Conservation (phyloP, 2,329 filamentous ascomycete genomes). For the Dryadomyces quercivorus region DNA sequence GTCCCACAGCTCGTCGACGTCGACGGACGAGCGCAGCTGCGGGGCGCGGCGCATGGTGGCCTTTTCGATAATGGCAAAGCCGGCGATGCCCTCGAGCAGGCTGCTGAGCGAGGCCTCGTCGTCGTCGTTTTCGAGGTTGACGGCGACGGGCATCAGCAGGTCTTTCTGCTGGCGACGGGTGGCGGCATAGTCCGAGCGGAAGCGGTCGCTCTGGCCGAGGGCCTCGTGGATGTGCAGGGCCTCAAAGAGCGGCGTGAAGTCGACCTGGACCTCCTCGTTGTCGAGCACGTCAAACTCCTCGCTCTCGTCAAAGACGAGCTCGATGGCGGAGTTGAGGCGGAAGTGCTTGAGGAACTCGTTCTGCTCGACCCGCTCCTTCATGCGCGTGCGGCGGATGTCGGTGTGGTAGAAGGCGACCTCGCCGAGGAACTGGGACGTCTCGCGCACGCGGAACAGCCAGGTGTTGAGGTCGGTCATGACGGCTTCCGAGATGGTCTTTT, state of each 20-base stretch:
- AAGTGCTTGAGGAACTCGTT: conserved; percentile 68
- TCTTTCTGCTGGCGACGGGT: conserved; percentile 89
- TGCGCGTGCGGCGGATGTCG: conserved; percentile 68
- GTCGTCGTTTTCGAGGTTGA: conserved; percentile 72
- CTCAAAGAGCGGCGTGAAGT: conserved; percentile 90
- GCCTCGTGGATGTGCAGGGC: conserved; percentile 94
- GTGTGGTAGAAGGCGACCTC: conserved; percentile 97
- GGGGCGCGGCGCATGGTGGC: conserved; percentile 81
- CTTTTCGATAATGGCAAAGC: conserved; percentile 92
- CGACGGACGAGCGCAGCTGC: conserved; percentile 67
- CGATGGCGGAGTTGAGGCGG: conserved; percentile 89
- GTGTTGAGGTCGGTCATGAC: conserved; percentile 97
- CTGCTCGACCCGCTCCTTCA: conserved; percentile 69
- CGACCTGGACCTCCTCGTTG: conserved; percentile 88
- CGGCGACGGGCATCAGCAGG: conserved; percentile 62
- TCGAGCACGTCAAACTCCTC: conserved; percentile 93
- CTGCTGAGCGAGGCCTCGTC: conserved; percentile 81
- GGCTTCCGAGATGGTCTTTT: conserved; percentile 86
- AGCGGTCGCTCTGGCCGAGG: conserved; percentile 81
- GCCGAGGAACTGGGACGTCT: conserved; percentile 90
- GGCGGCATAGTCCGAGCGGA: conserved; percentile 80
- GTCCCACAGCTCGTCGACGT: conserved; percentile 98
- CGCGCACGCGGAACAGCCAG: conserved; percentile 88
- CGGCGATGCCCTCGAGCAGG: conserved; percentile 83
- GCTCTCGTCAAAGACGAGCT: conserved; percentile 86